A percentile compares a stretch with the other conserved stretches of the same genome.
phyloP scores from a whole-genome alignment of 768 basidiomycete species.

The Leccinum imitatum region DNA sequence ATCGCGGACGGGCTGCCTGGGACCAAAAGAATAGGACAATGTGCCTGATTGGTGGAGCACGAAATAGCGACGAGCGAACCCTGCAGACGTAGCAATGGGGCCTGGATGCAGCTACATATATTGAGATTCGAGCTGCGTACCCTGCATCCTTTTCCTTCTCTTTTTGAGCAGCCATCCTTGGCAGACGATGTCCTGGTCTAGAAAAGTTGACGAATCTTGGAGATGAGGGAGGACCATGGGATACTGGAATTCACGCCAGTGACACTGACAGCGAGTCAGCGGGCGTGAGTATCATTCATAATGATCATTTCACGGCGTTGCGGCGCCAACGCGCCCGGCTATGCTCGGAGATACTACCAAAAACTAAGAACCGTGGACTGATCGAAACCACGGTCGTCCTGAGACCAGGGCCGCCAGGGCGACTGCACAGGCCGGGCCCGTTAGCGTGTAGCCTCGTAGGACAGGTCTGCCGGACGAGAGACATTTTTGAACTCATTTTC shows the following conservation, averaged over 20 bases:
- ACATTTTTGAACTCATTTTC: constrained; percentile 12
- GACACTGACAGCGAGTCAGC: not conserved
- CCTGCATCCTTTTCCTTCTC: constrained; percentile 86
- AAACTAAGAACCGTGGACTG: not conserved
- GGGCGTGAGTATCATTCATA: not conserved
- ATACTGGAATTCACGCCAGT: constrained; percentile 1
- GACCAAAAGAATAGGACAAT: constrained; percentile 74
- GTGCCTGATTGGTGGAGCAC: constrained; percentile 63
- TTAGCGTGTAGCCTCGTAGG: constrained; percentile 3
- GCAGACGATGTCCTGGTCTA: constrained; percentile 38
- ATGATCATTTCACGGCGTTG: not conserved
- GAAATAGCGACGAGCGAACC: constrained; percentile 85
- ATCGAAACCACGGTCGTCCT: not conserved
- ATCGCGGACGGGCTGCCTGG: constrained; percentile 70
- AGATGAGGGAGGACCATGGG: constrained; percentile 17
- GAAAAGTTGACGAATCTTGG: constrained; percentile 6
- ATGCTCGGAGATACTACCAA: constrained; percentile 15
- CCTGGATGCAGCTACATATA: not conserved
- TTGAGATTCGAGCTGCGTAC: constrained; percentile 34
- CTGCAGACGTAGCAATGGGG: constrained; percentile 36
- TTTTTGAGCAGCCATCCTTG: constrained; percentile 89
- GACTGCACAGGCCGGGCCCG: not conserved
- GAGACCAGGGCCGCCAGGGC: not conserved
- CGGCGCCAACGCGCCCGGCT: constrained; percentile 1
- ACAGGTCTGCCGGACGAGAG: not conserved